Percentiles rank a stretch among this genome's conserved stretches.
Evolutionary conservation across 441 rosid species (phyloP).

Genomic region (Hypseocharis bilobata): DNA sequence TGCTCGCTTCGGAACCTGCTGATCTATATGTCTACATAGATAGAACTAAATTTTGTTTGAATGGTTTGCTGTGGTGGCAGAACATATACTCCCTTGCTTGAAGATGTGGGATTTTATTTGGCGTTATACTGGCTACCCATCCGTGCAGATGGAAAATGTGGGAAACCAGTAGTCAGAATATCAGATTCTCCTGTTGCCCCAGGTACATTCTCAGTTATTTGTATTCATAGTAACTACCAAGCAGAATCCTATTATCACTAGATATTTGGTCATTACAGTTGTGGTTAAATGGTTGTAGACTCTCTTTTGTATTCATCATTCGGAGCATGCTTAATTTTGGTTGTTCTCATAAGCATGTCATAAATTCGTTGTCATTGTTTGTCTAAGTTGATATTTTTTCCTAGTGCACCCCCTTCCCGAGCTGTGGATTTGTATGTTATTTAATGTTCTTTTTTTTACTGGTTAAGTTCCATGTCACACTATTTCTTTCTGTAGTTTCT

Average conservation of each 20-base stretch:
- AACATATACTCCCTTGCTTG: slow-evolving; percentile 66
- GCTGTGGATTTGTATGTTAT: too few species aligned
- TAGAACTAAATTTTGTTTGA: neutral
- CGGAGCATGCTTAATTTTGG: neutral
- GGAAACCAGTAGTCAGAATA: slow-evolving; percentile 68
- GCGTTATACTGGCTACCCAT: slow-evolving; percentile 76
- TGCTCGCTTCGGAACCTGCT: slow-evolving; percentile 15
- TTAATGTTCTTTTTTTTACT: slow-evolving; percentile 1
- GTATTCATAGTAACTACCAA: neutral
- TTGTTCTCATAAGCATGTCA: neutral
- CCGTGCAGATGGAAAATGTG: slow-evolving; percentile 76
- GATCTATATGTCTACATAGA: slow-evolving; percentile 14
- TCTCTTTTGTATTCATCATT: neutral
- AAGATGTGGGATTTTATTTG: slow-evolving; percentile 76
- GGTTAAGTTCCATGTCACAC: neutral
- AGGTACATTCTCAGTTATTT: slow-evolving; percentile 35
- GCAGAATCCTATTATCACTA: neutral
- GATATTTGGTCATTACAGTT: neutral
- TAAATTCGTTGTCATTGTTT: neutral
- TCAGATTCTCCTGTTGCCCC: slow-evolving; percentile 70
- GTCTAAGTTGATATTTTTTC: neutral
- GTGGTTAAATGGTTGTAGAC: neutral
- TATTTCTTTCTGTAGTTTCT: neutral
- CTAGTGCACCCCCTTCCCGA: neutral
- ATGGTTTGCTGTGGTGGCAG: slow-evolving; percentile 35